Evolutionary conservation across 2,329 filamentous ascomycete species (phyloP).

Genomic region (Cercospora sp.): DNA sequence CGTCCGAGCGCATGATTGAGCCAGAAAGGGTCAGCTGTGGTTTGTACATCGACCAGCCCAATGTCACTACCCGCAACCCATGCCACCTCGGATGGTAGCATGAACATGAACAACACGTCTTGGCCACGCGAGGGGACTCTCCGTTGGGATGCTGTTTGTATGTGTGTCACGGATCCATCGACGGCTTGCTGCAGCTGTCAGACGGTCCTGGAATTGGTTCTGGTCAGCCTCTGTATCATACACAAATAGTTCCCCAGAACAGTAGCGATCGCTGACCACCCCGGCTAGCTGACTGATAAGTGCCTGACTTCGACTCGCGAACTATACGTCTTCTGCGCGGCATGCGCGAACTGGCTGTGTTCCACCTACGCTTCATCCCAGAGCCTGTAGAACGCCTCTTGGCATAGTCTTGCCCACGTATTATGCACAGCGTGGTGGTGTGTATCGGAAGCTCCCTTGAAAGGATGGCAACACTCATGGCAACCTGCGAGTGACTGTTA

Average conservation of each 20-base stretch:
- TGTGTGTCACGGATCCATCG: slow-evolving; percentile 23
- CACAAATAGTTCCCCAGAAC: neutral
- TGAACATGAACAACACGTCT: slow-evolving; percentile 20
- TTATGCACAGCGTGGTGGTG: neutral
- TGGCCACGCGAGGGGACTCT: slow-evolving; percentile 22
- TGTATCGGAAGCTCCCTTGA: neutral
- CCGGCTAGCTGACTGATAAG: neutral
- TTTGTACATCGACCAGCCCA: slow-evolving; percentile 12
- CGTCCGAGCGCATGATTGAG: neutral
- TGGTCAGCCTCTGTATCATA: neutral
- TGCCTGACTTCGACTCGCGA: neutral
- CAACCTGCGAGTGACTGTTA: neutral
- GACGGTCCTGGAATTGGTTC: slow-evolving; percentile 14
- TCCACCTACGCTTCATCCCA: neutral
- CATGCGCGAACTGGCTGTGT: neutral
- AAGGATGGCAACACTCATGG: neutral
- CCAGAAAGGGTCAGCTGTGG: slow-evolving; percentile 9
- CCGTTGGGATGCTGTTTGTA: slow-evolving; percentile 18
- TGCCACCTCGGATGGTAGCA: slow-evolving; percentile 21
- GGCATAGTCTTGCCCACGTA: neutral
- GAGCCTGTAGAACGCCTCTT: neutral
- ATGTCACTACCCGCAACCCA: slow-evolving; percentile 21
- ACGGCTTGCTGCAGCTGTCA: slow-evolving; percentile 27
- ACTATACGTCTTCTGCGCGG: neutral
- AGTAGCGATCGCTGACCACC: neutral